These are phyloP conservation scores for Sclerotinia nivalis DNA, from an alignment of 2,329 filamentous ascomycete genomes.

Conservation along the genomic window DNA sequence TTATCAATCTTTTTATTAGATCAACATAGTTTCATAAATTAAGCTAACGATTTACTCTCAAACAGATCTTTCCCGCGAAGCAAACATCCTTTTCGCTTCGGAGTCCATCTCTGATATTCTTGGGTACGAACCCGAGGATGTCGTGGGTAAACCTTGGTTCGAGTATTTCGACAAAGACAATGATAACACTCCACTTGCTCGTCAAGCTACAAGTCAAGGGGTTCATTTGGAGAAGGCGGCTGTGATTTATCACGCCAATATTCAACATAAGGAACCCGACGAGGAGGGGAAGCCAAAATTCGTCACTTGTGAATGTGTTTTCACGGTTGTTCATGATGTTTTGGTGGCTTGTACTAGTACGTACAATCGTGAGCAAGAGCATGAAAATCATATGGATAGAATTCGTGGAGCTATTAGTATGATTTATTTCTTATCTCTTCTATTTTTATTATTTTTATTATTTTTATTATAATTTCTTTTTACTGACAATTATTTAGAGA, in stretches of 20 bases:
- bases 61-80: slow-evolving; percentile 71
- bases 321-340: slow-evolving; percentile 85
- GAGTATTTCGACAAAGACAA: slow-evolving; percentile 73
- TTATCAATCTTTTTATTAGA: slow-evolving; percentile 14
- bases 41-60: slow-evolving; percentile 26
- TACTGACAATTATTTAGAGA: background rate
- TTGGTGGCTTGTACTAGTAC: slow-evolving; percentile 82
- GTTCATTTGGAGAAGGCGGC: slow-evolving; percentile 81
- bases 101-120: slow-evolving; percentile 82
- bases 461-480: too few species aligned
- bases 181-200: slow-evolving; percentile 74
- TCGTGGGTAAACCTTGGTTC: slow-evolving; percentile 75
- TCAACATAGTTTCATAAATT: slow-evolving; percentile 22
- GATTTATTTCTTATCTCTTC: background rate
- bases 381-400: background rate
- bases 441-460: too few species aligned
- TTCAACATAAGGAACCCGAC: slow-evolving; percentile 65
- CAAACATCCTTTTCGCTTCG: slow-evolving; percentile 79
- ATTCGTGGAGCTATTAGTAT: slow-evolving; percentile 11
- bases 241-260: slow-evolving; percentile 75
- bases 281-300: slow-evolving; percentile 45
- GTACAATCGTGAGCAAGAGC: slow-evolving; percentile 52
- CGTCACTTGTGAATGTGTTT: slow-evolving; percentile 84
- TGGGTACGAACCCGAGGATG: slow-evolving; percentile 74
- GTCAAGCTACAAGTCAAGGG: slow-evolving; percentile 65